Evolutionary conservation across 2,329 filamentous ascomycete genomes (phyloP).

Genomic region (Lomentospora prolificans): DNA sequence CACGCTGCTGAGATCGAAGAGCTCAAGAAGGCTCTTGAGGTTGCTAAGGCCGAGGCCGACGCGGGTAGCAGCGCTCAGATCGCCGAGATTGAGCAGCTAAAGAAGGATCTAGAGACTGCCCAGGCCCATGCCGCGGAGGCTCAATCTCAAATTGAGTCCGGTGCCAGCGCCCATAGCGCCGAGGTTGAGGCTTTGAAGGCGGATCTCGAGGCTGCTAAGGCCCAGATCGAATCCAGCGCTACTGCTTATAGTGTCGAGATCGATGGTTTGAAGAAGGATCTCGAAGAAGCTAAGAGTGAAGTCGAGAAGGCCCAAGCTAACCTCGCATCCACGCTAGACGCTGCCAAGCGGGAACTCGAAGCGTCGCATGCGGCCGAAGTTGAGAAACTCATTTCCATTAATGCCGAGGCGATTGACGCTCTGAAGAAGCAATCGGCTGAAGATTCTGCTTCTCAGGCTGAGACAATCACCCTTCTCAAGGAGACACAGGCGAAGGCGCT

Average conservation of each 20-base stretch:
- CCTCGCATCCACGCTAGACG: conserved; percentile 25
- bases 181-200: conserved; percentile 24
- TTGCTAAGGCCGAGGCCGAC: conserved; percentile 26
- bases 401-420: conserved; percentile 30
- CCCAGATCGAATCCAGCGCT: conserved; percentile 16
- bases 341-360: conserved; percentile 34
- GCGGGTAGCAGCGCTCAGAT: conserved; percentile 23
- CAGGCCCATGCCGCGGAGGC: conserved; percentile 8
- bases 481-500: conserved; percentile 30
- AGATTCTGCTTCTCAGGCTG: conserved; percentile 33
- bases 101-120: conserved; percentile 22
- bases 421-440: conserved; percentile 29
- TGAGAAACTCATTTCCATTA: conserved; percentile 32
- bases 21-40: conserved; percentile 22
- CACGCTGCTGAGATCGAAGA: conserved; percentile 22
- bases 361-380: conserved; percentile 33
- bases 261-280: conserved; percentile 19
- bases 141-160: conserved; percentile 14
- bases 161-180: conserved; percentile 22
- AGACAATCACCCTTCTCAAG: conserved; percentile 19
- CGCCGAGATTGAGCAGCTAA: conserved; percentile 24
- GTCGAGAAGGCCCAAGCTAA: conserved; percentile 24
- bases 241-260: conserved; percentile 24
- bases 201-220: conserved; percentile 21
- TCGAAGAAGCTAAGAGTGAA: conserved; percentile 19